phyloP scores from a whole-genome alignment of 352 stramenopile species.

The Globisporangium lucens region DNA sequence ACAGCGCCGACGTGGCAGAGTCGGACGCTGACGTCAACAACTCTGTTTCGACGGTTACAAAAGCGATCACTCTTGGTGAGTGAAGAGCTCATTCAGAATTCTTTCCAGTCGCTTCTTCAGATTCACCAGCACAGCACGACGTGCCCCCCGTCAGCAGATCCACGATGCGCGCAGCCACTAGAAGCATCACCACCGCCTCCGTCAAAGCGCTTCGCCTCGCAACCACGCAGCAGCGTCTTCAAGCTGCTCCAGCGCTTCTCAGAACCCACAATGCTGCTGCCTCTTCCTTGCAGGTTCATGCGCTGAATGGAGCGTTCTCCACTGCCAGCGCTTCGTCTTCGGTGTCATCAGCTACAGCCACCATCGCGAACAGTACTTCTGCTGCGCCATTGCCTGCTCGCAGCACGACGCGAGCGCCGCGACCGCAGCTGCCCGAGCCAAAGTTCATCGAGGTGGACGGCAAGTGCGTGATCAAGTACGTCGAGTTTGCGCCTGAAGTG shows the following conservation, averaged over 20 bases:
- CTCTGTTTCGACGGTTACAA: too few relatives aligned
- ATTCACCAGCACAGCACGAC: neutral
- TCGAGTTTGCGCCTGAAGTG: conserved; percentile 22
- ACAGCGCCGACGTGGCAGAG: neutral
- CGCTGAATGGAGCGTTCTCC: neutral
- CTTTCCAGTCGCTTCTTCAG: neutral
- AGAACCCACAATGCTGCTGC: conserved; percentile 23
- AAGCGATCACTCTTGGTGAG: too few relatives aligned
- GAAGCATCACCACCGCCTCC: conserved; percentile 37
- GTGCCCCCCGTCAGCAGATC: neutral
- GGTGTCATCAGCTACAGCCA: neutral
- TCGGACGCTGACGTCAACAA: neutral
- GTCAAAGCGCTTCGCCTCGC: conserved; percentile 63
- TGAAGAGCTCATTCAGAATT: neutral
- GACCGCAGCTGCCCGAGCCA: conserved; percentile 26
- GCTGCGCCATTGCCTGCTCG: neutral
- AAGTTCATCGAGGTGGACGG: conserved; percentile 27
- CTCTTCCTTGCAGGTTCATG: neutral
- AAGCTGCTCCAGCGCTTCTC: conserved; percentile 60
- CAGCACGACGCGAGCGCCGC: neutral
- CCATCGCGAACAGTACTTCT: neutral
- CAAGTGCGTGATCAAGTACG: conserved; percentile 48
- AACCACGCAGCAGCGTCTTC: conserved; percentile 57
- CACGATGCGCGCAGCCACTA: neutral
- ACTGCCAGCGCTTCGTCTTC: conserved; percentile 1